Evolutionary conservation across 2,329 filamentous ascomycete species (phyloP), one percentile per base, ranked within the genome.

Genomic region (Ustilaginoidea virens): DNA sequence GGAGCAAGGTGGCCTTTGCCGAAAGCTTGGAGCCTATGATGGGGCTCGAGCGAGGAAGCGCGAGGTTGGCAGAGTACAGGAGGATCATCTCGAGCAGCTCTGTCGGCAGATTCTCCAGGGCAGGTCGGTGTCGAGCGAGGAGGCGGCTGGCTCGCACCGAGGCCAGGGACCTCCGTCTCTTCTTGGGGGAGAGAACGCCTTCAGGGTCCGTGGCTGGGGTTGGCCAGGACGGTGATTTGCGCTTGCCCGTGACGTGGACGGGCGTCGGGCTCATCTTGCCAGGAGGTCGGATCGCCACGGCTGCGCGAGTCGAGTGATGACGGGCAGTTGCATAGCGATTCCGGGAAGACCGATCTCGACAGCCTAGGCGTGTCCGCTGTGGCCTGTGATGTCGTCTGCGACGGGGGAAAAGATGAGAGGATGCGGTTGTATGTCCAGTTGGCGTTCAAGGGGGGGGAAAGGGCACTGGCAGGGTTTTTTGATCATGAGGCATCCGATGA

Each of bases 21-120:
- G 66, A 69, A 10, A 73, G 53, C 25, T 58, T 51, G 16, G 46
- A 42, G 15, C 63, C 61, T 17, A 73, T 47, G 18, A 53, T 44
- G 8, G 44, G 56, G 29, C 55, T 61, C 27, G 56, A 51, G 5
- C 48, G 53, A 1, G 64, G 55, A 1, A 73, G 49, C 28, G 58
- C 52, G 26, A 63, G 35, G 36, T 66, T 69, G 35, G 48, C 42
- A 27, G 64, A 68, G 29, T 61, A 46, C 36, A 64, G 45, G 31
- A 69, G 59, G 27, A 73, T 67, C 18, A 36, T 51, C 40, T 70
- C 63, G 9, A 72, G 53, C 15, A 72, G 49, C 42, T 72, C 68
- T 5, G 58, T 42, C 0, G 68, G 68, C 7, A 72, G 46, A 17
- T 40, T 40, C 28, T 55, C 45, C 14, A 56, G 39, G 8, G 25